Base-by-base conservation (phyloP, 768 basidiomycete species). In the Guyanaporus albipodus region DNA sequence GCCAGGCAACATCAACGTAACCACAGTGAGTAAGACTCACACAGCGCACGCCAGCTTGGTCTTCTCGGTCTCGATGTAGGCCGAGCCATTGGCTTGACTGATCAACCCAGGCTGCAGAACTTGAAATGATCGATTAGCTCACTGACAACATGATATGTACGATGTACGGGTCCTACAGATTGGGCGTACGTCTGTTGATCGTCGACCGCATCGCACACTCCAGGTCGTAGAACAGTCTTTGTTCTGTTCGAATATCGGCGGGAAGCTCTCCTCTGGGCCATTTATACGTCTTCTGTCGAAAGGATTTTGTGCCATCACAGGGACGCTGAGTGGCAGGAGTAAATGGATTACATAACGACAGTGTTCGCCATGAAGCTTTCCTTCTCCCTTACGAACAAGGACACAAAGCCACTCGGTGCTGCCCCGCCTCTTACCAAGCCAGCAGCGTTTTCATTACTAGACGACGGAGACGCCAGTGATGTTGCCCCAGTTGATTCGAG, bases 21-120 rank as follows among this genome's bases (percentile, higher is more conserved):
- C 28, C 42, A 49, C 40, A 46, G 19, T 10, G 3, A 37, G 21
- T 3, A 22, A 17, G 23, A 77, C 87, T 59, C 57, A 97, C 94
- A 98, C 90, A 33, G 96, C 92, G 63, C 92, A 96, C 5, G 92
- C 93, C 53, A 99, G 82, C 70, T 99, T 99, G 0, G 90, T 89
- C 45, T 78, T 78, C 46, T 88, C 87, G 1, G 86, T 87, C 69
- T 99, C 96, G 56, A 99, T 88, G 62, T 98, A 99, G 10, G 92
- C 93, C 15, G 93, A 96, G 2, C 96, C 96, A 61, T 92, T 94
- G 1, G 96, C 95, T 68, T 96, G 92, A 51, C 71, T 86, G 44
- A 96, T 91, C 12, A 98, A 71, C 8, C 93, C 92, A 23, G 91
- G 82, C 62, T 93, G 85, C 38, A 99, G 70, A 67, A 90, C 94